These are phyloP conservation scores for Triadica sebifera DNA, from an alignment of 345 rosid genomes.

Conservation along the genomic window DNA sequence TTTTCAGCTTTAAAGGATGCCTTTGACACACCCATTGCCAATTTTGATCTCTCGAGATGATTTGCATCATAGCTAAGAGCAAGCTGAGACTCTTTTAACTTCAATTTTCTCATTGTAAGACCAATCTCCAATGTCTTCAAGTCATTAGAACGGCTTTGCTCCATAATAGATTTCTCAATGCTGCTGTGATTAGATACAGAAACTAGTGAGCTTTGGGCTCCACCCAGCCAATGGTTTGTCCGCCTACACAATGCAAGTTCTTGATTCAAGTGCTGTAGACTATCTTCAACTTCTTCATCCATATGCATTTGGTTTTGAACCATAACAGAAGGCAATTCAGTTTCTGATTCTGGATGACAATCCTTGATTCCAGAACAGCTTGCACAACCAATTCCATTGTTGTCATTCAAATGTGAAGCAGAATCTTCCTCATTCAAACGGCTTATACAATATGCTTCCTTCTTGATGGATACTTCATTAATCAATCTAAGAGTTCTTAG, in stretches of 20 bases:
- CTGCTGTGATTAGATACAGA: conserved; percentile 30
- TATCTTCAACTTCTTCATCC: conserved; percentile 40
- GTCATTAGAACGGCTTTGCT: conserved; percentile 74
- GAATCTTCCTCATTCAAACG: conserved; percentile 26
- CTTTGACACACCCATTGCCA: conserved; percentile 62
- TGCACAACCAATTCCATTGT: conserved; percentile 13
- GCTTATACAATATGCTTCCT: conserved; percentile 18
- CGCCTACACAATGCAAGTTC: conserved; percentile 41
- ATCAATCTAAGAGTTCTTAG: conserved; percentile 73
- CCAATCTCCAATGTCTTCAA: conserved; percentile 59
- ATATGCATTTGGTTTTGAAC: conserved; percentile 24
- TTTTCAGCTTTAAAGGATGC: conserved; percentile 70
- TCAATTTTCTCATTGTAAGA: conserved; percentile 48
- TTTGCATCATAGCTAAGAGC: conserved; percentile 55
- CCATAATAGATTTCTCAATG: conserved; percentile 50
- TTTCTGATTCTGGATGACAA: conserved; percentile 37
- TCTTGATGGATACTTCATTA: conserved; percentile 45
- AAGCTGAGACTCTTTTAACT: conserved; percentile 50
- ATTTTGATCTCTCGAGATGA: conserved; percentile 55
- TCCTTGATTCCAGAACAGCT: conserved; percentile 24
- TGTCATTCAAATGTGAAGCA: conserved; percentile 18
- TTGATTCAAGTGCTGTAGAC: conserved; percentile 21
- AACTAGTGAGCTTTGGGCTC: conserved; percentile 32
- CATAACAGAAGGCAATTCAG: conserved; percentile 27
- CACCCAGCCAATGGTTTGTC: conserved; percentile 33